Percentiles rank a stretch among this genome's conserved stretches.
Evolutionary conservation across 1,284 basidiomycete species (phyloP).

Genomic region (Trametes pubescens): DNA sequence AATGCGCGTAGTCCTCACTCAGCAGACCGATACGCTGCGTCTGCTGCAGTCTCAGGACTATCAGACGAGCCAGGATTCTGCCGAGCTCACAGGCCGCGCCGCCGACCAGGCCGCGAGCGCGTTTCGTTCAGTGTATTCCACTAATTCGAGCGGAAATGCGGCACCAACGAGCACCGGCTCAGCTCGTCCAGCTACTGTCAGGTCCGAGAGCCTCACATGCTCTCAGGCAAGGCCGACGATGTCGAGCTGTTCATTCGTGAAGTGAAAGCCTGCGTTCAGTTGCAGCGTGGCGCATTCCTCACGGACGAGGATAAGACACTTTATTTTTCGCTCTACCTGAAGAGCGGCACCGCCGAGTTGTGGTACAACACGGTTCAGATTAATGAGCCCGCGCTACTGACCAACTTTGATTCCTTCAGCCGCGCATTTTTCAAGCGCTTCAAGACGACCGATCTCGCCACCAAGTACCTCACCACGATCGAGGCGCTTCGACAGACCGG

Average conservation of each 20-base stretch:
- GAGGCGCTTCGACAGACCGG: constrained; percentile 40
- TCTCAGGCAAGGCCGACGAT: constrained; percentile 26
- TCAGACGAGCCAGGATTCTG: no score
- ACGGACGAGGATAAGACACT: constrained; percentile 33
- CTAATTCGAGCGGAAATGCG: no score
- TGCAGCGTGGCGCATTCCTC: constrained; percentile 26
- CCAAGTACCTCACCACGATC: constrained; percentile 16
- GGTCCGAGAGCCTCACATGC: constrained; percentile 22
- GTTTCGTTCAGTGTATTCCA: no score
- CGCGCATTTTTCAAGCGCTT: constrained; percentile 34
- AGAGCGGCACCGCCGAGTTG: constrained; percentile 21
- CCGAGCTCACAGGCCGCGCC: no score
- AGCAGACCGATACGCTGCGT: no score
- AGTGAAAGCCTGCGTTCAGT: constrained; percentile 31
- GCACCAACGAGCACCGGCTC: no score
- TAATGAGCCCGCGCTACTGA: constrained; percentile 35
- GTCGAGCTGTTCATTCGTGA: constrained; percentile 38
- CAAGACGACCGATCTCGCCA: constrained; percentile 14
- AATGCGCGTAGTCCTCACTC: no score
- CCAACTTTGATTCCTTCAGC: constrained; percentile 39
- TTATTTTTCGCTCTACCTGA: constrained; percentile 37
- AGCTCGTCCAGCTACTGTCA: no score
- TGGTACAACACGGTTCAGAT: constrained; percentile 31
- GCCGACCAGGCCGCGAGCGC: no score
- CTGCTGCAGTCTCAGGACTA: no score